phyloP scores from a whole-genome alignment of 164 flowering plant genomes.

The Sextonia rubra region DNA sequence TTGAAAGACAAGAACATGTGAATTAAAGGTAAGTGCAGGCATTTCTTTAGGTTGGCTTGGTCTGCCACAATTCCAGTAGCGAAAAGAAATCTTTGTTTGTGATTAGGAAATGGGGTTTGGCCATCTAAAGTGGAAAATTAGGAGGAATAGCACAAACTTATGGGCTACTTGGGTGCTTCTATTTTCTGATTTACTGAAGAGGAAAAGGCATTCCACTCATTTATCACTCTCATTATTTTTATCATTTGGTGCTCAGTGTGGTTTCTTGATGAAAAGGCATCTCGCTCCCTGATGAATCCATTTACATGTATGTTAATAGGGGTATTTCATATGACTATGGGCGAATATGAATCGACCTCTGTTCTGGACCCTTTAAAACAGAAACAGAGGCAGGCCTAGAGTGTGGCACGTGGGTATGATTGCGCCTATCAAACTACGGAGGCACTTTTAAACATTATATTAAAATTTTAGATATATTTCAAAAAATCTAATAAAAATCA shows the following conservation, averaged over 20 bases:
- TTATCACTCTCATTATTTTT: neutral
- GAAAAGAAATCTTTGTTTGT: constrained; percentile 4
- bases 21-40: constrained; percentile 25
- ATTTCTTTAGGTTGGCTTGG: constrained; percentile 14
- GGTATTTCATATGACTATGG: no score
- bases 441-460: no score
- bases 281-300: no score
- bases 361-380: no score
- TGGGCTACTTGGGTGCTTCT: no score
- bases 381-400: no score
- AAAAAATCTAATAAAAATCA: no score
- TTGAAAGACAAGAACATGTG: constrained; percentile 27
- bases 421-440: no score
- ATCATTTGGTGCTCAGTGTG: neutral
- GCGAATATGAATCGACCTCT: no score
- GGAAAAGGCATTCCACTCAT: neutral
- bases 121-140: constrained; percentile 3
- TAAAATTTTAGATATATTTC: no score
- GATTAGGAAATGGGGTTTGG: neutral
- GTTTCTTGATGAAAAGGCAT: neutral
- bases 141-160: neutral
- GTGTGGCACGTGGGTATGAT: no score
- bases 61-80: constrained; percentile 36
- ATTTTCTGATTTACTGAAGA: neutral
- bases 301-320: no score